Evolutionary conservation across 306 rosid genomes (phyloP).

Genomic region (Citrullus amarus): DNA sequence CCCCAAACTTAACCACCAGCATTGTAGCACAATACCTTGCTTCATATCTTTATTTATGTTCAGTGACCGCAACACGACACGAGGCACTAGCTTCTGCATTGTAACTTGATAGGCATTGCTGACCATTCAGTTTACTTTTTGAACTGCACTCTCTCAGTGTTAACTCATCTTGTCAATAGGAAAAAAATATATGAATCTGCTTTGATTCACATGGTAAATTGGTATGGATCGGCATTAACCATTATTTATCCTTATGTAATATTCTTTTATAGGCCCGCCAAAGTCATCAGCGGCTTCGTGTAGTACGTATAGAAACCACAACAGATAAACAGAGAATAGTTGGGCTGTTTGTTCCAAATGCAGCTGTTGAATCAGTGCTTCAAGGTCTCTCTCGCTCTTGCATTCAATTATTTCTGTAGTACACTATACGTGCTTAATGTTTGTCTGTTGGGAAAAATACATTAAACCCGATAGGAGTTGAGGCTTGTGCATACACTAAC

Average conservation of each 20-base stretch:
- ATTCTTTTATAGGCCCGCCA: slow-evolving; percentile 50
- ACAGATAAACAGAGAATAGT: slow-evolving; percentile 66
- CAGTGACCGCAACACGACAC: not conserved
- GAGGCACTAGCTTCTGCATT: too few species aligned
- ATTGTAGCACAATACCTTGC: too few species aligned
- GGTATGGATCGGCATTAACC: too few species aligned
- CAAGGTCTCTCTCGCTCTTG: slow-evolving; percentile 44
- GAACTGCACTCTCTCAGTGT: too few species aligned
- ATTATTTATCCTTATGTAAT: not conserved
- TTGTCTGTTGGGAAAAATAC: not conserved
- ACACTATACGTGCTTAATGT: not conserved
- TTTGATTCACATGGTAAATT: too few species aligned
- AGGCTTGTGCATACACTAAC: too few species aligned
- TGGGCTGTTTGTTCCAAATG: slow-evolving; percentile 88
- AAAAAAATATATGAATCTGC: too few species aligned
- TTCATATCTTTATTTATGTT: not conserved
- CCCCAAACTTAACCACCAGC: not conserved
- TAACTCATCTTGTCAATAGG: too few species aligned
- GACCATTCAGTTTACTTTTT: too few species aligned
- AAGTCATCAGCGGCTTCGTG: slow-evolving; percentile 89
- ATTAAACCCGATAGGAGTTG: not conserved
- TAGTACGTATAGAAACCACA: slow-evolving; percentile 86
- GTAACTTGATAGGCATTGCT: too few species aligned
- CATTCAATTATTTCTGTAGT: not conserved
- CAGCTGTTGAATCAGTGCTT: slow-evolving; percentile 88